These are phyloP conservation scores for Cryptosporidium tyzzeri DNA, from an alignment of 169 alveolate genomes.

Conservation along the genomic window DNA sequence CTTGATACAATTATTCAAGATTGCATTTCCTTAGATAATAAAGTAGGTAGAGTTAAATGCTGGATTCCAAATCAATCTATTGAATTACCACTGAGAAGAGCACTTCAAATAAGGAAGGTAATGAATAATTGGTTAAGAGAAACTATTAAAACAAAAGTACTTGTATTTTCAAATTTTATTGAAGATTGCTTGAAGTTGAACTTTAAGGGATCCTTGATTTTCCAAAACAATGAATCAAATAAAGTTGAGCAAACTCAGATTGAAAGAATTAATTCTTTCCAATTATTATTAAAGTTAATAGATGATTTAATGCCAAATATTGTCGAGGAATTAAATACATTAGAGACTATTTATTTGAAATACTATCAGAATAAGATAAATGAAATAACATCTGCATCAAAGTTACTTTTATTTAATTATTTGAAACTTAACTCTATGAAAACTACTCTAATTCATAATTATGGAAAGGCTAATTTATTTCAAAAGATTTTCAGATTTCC, in stretches of 20 bases:
- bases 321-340: constrained; percentile 42
- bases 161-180: constrained; percentile 20
- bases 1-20: constrained; percentile 44
- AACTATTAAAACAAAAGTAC: constrained; percentile 13
- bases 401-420: not conserved
- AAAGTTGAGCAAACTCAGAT: not conserved
- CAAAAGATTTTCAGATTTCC: constrained; percentile 70
- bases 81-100: constrained; percentile 60
- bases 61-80: constrained; percentile 67
- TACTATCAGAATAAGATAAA: constrained; percentile 39
- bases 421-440: constrained; percentile 48
- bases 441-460: constrained; percentile 41
- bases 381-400: constrained; percentile 1
- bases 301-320: constrained; percentile 14
- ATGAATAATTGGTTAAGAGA: constrained; percentile 51
- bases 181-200: constrained; percentile 32
- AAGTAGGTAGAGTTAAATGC: constrained; percentile 33
- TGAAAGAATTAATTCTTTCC: constrained; percentile 15
- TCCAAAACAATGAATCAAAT: constrained; percentile 4
- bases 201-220: constrained; percentile 27
- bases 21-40: constrained; percentile 31
- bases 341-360: constrained; percentile 38
- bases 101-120: constrained; percentile 58
- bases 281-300: constrained; percentile 1
- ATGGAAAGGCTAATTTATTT: constrained; percentile 60